Conservation (phyloP, 2,329 filamentous ascomycete species). For the Fusarium sp. region DNA sequence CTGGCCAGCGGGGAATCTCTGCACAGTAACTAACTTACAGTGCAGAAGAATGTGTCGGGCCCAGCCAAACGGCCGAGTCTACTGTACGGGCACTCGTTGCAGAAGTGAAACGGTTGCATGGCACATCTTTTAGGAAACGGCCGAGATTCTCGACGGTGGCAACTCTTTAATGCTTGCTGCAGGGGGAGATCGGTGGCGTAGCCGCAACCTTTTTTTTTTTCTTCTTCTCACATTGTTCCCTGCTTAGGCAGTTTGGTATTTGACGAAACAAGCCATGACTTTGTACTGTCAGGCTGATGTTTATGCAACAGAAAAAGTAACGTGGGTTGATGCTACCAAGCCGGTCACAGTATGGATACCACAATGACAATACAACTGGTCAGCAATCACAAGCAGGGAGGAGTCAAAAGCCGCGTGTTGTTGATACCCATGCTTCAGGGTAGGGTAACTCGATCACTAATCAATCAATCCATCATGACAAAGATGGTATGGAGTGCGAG, state of each 20-base stretch:
- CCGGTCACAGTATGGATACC: background rate
- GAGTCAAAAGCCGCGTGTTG: background rate
- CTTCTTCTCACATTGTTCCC: constrained; percentile 9
- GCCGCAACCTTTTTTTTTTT: constrained; percentile 11
- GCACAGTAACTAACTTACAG: background rate
- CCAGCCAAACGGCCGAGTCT: background rate
- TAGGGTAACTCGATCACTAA: background rate
- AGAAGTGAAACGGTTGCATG: constrained; percentile 9
- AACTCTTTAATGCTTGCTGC: constrained; percentile 7
- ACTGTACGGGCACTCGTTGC: background rate
- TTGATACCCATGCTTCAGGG: background rate
- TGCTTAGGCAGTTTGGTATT: constrained; percentile 7
- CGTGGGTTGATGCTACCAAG: background rate
- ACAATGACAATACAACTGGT: background rate
- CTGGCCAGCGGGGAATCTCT: background rate
- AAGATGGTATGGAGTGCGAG: background rate
- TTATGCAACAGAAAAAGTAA: background rate
- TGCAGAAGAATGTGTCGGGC: constrained; percentile 5
- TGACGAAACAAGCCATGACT: background rate
- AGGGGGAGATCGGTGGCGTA: constrained; percentile 34
- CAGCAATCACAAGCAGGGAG: background rate
- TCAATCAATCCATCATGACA: background rate
- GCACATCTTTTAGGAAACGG: background rate
- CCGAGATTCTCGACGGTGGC: constrained; percentile 10
- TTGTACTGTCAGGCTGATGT: background rate